phyloP scores from a whole-genome alignment of 495 filamentous ascomycete genomes.

The Penicillium bovifimosum region DNA sequence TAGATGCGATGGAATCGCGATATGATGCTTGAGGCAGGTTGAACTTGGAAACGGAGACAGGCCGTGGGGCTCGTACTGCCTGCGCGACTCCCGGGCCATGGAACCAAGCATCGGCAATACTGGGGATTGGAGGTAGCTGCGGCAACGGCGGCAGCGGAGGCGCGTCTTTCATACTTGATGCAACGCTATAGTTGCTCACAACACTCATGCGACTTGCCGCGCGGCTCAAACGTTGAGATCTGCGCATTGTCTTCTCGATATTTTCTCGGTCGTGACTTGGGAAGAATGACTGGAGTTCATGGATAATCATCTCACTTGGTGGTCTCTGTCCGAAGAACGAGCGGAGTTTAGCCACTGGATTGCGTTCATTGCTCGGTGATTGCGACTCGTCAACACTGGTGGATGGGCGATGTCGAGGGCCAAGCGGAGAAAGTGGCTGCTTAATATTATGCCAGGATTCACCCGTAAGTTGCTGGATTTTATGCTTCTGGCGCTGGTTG shows the following conservation, averaged over 20 bases:
- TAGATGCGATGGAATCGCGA: conserved; percentile 81
- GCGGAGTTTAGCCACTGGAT: conserved; percentile 54
- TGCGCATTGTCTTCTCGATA: conserved; percentile 87
- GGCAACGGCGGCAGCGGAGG: conserved; percentile 25
- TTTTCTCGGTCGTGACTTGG: conserved; percentile 88
- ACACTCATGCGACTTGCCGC: conserved; percentile 89
- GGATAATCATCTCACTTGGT: conserved; percentile 94
- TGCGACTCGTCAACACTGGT: conserved; percentile 47
- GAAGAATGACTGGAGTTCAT: conserved; percentile 94
- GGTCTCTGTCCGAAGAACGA: conserved; percentile 85
- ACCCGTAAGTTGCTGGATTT: conserved; percentile 78
- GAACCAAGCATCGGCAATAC: conserved; percentile 90
- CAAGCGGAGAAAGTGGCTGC: conserved; percentile 75
- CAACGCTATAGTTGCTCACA: conserved; percentile 87
- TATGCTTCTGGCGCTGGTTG: conserved; percentile 61
- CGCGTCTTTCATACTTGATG: conserved; percentile 77
- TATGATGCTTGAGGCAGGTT: conserved; percentile 56
- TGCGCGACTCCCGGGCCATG: conserved; percentile 49
- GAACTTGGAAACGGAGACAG: conserved; percentile 58
- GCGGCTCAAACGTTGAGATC: conserved; percentile 83
- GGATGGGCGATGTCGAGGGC: conserved; percentile 55
- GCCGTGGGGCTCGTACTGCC: conserved; percentile 45
- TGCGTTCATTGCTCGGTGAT: conserved; percentile 38
- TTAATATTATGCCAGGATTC: conserved; percentile 78
- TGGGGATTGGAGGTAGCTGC: conserved; percentile 83